These are phyloP conservation scores for Sonneratia alba DNA, from an alignment of 345 rosid species.

Conservation along the genomic window DNA sequence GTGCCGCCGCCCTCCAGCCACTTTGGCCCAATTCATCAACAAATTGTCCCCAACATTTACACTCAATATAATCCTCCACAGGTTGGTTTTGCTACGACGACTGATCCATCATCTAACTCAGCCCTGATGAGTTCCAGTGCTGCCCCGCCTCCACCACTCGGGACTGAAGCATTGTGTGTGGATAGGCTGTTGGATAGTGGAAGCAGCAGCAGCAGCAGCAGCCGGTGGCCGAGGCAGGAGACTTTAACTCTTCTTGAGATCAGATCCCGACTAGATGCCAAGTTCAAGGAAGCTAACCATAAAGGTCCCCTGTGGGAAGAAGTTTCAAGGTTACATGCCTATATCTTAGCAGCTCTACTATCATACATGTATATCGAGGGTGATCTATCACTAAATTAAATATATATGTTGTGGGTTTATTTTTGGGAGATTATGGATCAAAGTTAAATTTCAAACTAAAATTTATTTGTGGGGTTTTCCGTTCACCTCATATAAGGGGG, in stretches of 20 bases:
- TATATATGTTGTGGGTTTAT: background rate
- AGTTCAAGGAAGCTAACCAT: conserved; percentile 64
- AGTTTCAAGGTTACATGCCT: conserved; percentile 37
- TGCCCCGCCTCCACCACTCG: background rate
- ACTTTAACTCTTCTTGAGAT: conserved; percentile 66
- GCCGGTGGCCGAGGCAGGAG: conserved; percentile 70
- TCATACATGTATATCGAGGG: too few relatives aligned
- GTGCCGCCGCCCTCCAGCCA: background rate
- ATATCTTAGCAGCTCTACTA: too few relatives aligned
- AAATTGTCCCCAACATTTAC: too few relatives aligned
- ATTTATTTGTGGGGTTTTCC: background rate
- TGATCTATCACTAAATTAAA: background rate
- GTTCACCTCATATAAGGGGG: too few relatives aligned
- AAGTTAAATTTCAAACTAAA: background rate
- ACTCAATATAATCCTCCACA: background rate
- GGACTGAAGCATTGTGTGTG: conserved; percentile 1
- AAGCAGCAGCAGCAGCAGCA: conserved; percentile 13
- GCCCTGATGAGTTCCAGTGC: background rate
- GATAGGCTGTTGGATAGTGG: conserved; percentile 10
- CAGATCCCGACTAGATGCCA: conserved; percentile 69
- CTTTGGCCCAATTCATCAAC: conserved; percentile 1
- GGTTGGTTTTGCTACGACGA: background rate
- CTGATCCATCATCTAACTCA: conserved; percentile 1
- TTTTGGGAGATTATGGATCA: background rate
- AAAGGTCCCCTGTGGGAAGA: conserved; percentile 67